Evolutionary conservation across 1,284 basidiomycete genomes (phyloP).

Genomic region (Naganishia sp.): DNA sequence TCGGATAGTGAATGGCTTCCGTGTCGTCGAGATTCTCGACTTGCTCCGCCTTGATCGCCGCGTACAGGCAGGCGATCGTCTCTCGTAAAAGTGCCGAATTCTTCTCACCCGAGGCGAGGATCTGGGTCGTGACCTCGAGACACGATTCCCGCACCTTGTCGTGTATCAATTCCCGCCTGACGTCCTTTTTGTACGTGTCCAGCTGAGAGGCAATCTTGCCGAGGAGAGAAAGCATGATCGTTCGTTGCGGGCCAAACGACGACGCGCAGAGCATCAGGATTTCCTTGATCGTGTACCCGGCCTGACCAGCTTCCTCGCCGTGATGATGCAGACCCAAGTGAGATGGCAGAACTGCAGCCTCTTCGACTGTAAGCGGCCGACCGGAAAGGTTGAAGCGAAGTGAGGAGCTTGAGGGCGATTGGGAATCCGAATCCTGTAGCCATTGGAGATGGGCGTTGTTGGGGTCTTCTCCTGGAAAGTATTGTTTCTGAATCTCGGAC

Average conservation of each 20-base stretch:
- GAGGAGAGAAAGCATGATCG: slow-evolving; percentile 76
- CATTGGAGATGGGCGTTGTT: slow-evolving; percentile 74
- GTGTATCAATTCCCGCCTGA: slow-evolving; percentile 27
- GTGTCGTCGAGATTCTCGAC: slow-evolving; percentile 21
- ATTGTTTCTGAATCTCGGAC: slow-evolving; percentile 77
- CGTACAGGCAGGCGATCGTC: slow-evolving; percentile 29
- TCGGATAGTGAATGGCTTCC: background rate
- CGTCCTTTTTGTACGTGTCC: slow-evolving; percentile 26
- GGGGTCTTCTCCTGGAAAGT: slow-evolving; percentile 69
- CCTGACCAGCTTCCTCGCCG: slow-evolving; percentile 66
- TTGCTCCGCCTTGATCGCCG: slow-evolving; percentile 14
- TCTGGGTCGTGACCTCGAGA: slow-evolving; percentile 41
- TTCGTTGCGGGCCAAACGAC: slow-evolving; percentile 78
- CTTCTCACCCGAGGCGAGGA: slow-evolving; percentile 36
- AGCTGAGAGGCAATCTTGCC: slow-evolving; percentile 58
- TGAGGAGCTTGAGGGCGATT: slow-evolving; percentile 33
- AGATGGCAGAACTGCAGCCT: slow-evolving; percentile 61
- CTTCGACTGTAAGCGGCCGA: slow-evolving; percentile 60
- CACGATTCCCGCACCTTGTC: slow-evolving; percentile 35
- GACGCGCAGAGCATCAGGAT: slow-evolving; percentile 79
- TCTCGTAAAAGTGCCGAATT: slow-evolving; percentile 31
- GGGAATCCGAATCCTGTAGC: slow-evolving; percentile 58
- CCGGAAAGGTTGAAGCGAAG: slow-evolving; percentile 75
- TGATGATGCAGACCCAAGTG: slow-evolving; percentile 90
- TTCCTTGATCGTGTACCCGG: slow-evolving; percentile 87